Evolutionary conservation across 2,329 filamentous ascomycete species (phyloP).

Genomic region (Alternaria ventricosa): DNA sequence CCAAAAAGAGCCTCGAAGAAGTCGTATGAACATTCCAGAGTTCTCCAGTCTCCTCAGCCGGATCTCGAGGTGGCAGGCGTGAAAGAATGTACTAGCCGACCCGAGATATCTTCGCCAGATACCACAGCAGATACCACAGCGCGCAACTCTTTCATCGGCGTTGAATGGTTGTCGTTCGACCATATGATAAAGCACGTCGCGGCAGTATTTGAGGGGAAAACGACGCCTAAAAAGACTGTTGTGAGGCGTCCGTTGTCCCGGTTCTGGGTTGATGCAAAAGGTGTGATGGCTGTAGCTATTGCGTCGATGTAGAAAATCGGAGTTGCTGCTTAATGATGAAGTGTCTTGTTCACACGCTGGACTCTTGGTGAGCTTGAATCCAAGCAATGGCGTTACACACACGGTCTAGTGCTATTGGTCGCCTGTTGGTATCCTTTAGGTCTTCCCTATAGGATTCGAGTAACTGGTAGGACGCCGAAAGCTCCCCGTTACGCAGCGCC

Average conservation of each 20-base stretch:
- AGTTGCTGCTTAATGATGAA: neutral
- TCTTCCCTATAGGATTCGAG: constrained; percentile 15
- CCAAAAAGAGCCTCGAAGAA: neutral
- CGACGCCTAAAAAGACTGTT: neutral
- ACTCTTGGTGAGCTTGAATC: constrained; percentile 18
- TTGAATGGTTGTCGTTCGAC: constrained; percentile 3
- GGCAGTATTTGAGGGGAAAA: neutral
- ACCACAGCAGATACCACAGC: neutral
- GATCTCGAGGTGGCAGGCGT: constrained; percentile 8
- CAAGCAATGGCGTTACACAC: constrained; percentile 21
- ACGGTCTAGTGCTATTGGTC: constrained; percentile 1
- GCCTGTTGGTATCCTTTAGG: neutral
- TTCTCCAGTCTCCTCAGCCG: neutral
- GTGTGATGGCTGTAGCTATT: constrained; percentile 18
- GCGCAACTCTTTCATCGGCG: neutral
- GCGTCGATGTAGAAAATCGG: constrained; percentile 17
- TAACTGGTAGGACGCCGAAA: constrained; percentile 6
- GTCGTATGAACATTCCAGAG: neutral
- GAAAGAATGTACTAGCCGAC: neutral
- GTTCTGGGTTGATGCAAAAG: constrained; percentile 19
- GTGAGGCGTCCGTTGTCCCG: constrained; percentile 1
- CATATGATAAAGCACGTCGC: constrained; percentile 4
- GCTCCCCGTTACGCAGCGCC: constrained; percentile 17
- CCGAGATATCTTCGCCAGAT: constrained; percentile 12
- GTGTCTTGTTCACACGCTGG: neutral